phyloP scores from a whole-genome alignment of 805 yeast species.

The Teunomyces lycoperdinae region DNA sequence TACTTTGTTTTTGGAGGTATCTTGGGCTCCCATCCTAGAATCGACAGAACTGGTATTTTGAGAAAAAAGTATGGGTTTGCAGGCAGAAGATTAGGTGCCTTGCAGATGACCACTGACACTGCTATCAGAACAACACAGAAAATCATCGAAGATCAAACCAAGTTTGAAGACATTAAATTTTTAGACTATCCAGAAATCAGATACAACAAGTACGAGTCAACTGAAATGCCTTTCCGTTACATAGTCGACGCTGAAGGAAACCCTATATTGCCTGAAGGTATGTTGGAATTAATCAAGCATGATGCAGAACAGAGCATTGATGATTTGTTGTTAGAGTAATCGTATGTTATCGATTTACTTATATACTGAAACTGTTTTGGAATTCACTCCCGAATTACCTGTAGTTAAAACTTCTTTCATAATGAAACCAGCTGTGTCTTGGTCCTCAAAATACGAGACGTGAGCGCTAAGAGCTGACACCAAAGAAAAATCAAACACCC shows the following conservation, averaged over 20 bases:
- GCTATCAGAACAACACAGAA: constrained; percentile 89
- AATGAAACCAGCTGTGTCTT: constrained; percentile 77
- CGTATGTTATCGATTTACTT: constrained; percentile 7
- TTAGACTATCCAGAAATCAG: constrained; percentile 93
- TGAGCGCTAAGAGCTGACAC: constrained; percentile 86
- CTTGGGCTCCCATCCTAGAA: constrained; percentile 87
- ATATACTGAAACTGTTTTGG: constrained; percentile 27
- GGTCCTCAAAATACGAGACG: constrained; percentile 82
- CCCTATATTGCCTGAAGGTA: constrained; percentile 90
- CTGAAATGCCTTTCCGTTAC: constrained; percentile 97
- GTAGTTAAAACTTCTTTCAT: constrained; percentile 51
- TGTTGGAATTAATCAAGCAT: constrained; percentile 78
- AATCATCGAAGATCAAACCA: constrained; percentile 57
- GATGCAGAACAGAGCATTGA: constrained; percentile 84
- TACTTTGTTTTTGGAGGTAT: constrained; percentile 97
- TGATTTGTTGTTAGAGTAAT: constrained; percentile 51
- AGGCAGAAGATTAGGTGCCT: constrained; percentile 81
- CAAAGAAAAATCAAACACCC: constrained; percentile 74
- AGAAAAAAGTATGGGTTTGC: constrained; percentile 76
- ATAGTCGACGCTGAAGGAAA: constrained; percentile 58
- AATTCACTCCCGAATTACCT: constrained; percentile 15
- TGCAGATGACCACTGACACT: constrained; percentile 97
- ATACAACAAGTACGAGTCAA: constrained; percentile 83
- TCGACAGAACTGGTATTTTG: constrained; percentile 91
- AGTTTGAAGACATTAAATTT: constrained; percentile 73